Percentiles rank a stretch among this genome's conserved stretches.
phyloP scores from a whole-genome alignment of 2,329 filamentous ascomycete species.

The Aspergillus felis region DNA sequence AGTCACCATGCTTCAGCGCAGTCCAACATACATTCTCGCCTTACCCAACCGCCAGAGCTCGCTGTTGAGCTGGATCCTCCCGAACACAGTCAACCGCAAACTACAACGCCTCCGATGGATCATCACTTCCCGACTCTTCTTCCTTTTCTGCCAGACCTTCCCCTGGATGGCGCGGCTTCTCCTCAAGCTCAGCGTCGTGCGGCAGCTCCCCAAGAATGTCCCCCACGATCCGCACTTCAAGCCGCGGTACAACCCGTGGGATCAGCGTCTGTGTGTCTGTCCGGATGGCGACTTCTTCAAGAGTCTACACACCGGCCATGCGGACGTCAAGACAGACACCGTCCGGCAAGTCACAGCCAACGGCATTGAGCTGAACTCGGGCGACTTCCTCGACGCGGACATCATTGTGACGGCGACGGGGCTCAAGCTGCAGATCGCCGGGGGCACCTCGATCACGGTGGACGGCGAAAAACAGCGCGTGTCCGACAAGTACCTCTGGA shows the following conservation, averaged over 20 bases:
- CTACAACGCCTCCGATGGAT: constrained; percentile 47
- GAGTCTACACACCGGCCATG: constrained; percentile 48
- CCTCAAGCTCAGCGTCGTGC: constrained; percentile 45
- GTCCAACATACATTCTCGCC: constrained; percentile 66
- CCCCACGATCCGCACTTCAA: constrained; percentile 61
- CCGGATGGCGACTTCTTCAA: constrained; percentile 59
- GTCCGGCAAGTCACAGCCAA: constrained; percentile 50
- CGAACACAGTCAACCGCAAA: constrained; percentile 27
- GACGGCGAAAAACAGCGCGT: constrained; percentile 34
- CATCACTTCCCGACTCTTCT: constrained; percentile 48
- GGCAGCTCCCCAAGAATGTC: constrained; percentile 52
- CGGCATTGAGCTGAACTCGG: constrained; percentile 47
- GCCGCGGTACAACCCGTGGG: constrained; percentile 63
- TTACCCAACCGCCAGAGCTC: constrained; percentile 36
- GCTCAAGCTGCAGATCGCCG: constrained; percentile 38
- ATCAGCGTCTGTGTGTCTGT: constrained; percentile 72
- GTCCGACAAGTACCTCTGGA: constrained; percentile 40
- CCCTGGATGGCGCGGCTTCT: constrained; percentile 48
- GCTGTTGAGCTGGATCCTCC: constrained; percentile 31
- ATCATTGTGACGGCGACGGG: constrained; percentile 45
- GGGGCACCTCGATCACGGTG: constrained; percentile 33
- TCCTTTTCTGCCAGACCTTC: constrained; percentile 52
- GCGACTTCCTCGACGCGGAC: constrained; percentile 38
- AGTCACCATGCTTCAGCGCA: constrained; percentile 78
- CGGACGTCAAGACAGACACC: constrained; percentile 52